Evolutionary conservation across 2,329 filamentous ascomycete species (phyloP), one percentile per base, ranked within the genome.

Genomic region (Cordyceps militaris): DNA sequence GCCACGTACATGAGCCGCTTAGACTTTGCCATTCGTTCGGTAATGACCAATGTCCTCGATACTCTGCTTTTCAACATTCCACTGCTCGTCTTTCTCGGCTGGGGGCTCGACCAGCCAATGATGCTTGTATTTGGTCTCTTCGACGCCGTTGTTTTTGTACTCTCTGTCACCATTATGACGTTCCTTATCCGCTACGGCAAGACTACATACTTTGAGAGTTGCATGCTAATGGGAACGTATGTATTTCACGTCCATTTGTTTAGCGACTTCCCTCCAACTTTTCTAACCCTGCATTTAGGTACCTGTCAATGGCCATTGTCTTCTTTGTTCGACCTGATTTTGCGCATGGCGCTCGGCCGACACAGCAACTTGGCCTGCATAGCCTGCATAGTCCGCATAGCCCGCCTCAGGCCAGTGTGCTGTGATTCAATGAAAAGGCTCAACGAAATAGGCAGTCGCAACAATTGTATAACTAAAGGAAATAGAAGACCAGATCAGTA

Each of bases 171-270:
- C 24, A 62, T 56, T 14, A 60, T 60, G 59, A 60, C 60, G 4
- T 62, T 60, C 28, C 43, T 62, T 38, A 59, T 62, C 4, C 60
- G 59, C 21, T 59, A 62, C 38, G 60, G 59, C 19, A 60, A 62
- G 49, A 62, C 60, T 23, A 62, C 59, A 7, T 62, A 62, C 50
- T 62, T 62, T 19, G 59, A 62, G 36, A 57, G 60, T 19, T 57
- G 54, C 50, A 62, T 62, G 60, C 60, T 62, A n/a, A 60, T 62
- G 59, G 60, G 60, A 48, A 60, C 60, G 60, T 60, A 55, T 44
- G 60, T 62, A 21, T 19, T 30, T 23, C 23, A 6, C 11, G 16
- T 38, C 6, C 13, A 44, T 16, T 13, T 7, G 23, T 10, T 42
- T 38, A 13, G 14, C 13, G 9, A 21, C 11, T 26, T 24, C 9